These are phyloP conservation scores for Plasmodium billcollinsi DNA, from an alignment of 169 alveolate genomes.

Conservation along the genomic window DNA sequence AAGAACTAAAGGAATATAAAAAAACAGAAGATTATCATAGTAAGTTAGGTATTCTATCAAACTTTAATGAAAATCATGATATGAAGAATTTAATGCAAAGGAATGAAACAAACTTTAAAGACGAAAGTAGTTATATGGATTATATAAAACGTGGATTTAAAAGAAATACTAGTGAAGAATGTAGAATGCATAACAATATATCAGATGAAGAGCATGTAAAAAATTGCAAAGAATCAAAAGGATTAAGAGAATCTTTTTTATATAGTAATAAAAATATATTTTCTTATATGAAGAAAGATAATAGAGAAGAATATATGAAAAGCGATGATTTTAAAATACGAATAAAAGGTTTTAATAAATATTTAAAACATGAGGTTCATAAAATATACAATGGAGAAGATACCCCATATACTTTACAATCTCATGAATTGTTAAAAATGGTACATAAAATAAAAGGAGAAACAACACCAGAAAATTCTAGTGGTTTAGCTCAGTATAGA, in stretches of 20 bases:
- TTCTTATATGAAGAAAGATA: constrained; percentile 25
- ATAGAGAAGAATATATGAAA: constrained; percentile 38
- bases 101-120: constrained; percentile 38
- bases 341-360: constrained; percentile 72
- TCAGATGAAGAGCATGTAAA: constrained; percentile 27
- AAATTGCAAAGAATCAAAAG: constrained; percentile 18
- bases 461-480: constrained; percentile 49
- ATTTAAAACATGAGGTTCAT: constrained; percentile 74
- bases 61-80: constrained; percentile 16
- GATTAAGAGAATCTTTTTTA: background rate
- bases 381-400: constrained; percentile 70
- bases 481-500: constrained; percentile 78
- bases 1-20: constrained; percentile 31
- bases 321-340: constrained; percentile 46
- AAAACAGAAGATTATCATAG: constrained; percentile 7
- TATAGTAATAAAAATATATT: constrained; percentile 23
- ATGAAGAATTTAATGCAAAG: constrained; percentile 43
- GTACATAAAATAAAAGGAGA: constrained; percentile 75
- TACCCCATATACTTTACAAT: constrained; percentile 42
- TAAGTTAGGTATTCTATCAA: constrained; percentile 7
- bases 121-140: constrained; percentile 32
- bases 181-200: constrained; percentile 13
- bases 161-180: constrained; percentile 30
- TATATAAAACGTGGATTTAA: constrained; percentile 52
- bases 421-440: constrained; percentile 71